Evolutionary conservation across 192 early-diverging fungal genomes (phyloP), one percentile per base, ranked within the genome.

Genomic region (Cetraspora pellucida): DNA sequence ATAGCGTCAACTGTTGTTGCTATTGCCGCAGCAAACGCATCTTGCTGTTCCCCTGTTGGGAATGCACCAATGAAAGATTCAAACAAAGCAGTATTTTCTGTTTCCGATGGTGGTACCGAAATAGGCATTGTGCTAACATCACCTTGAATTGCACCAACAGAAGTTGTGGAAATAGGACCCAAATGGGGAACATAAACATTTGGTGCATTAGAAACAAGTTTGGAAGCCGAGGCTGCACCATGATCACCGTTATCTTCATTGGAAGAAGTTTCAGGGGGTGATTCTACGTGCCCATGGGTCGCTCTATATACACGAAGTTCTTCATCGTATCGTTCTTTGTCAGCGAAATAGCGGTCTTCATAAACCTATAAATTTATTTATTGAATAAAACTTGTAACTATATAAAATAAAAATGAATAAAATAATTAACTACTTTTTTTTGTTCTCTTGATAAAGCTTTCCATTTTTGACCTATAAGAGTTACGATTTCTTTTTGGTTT

Each of bases 401-500:
- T n/a, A 37, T 47, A 69, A 16, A 49, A 25, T 13, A 49, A 49
- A 23, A n/a, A n/a, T 59, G 25, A 21, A 59, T 27, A 50, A 69
- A 23, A 47, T 17, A 10, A 60, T 44, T 37, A 25, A 5, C 13
- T 65, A 76, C 74, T 28, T 65, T 76, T 50, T 76, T 76, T 11
- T 76, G 61, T 44, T 76, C 74, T 3, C 46, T 19, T 19, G 74
- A 76, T 6, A 76, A 30, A 10, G 55, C 74, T 21, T 76, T 76
- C 74, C 74, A 76, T 65, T 66, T 76, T 31, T 49, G 44, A 2
- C 74, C 74, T 52, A 76, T 76, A 16, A 61, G 46, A 1, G 44
- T 76, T 13, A 76, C 74, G 9, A 76, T 65, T 52, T 76, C 74
- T 66, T 76, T 76, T 66, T 76, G 74, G 31, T 76, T 76, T 46